Base-by-base conservation (phyloP, 768 basidiomycete genomes). In the Favolaschia claudopus region DNA sequence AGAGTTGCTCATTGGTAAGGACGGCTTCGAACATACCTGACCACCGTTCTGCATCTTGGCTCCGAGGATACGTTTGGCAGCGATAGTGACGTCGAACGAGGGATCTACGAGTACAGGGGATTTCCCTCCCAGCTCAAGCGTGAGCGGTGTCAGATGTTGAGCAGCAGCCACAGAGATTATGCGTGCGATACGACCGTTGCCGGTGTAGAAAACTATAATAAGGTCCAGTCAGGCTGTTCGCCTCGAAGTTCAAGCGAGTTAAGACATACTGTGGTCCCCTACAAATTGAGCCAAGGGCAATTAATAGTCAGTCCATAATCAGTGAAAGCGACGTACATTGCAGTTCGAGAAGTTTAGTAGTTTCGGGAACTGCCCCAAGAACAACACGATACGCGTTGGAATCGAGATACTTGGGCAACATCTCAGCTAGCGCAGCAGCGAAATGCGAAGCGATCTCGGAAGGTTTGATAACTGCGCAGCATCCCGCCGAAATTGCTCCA, bases 1-100 rank as follows among this genome's bases (percentile, higher is more conserved):
- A 33, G 10, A 15, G 20, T 6, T 40, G 32, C 12, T 40, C 14
- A 25, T 17, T 5, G 14, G 27, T 6, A 29, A 4, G 49, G n/a
- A n/a, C n/a, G n/a, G n/a, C n/a, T n/a, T n/a, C n/a, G 39, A 40
- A 20, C 70, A 55, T 34, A 78, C 85, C 79, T 89, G 89, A 13
- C 90, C 90, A 2, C 84, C 77, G 61, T 91, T 91, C 57, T 73
- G 77, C 13, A 75, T 75, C 71, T 91, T 91, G 2, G 87, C 89
- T 81, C 83, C 88, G 25, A 90, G 71, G 32, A 91, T 79, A 8
- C 89, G 81, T 66, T 82, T 84, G 5, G 89, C 91, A 1, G 85
- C 81, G 27, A 87, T 59, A 7, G 79, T 72, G 62, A 86, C 62
- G 65, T 85, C 74, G 34, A 15, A 40, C 39, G 9, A 80, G 8